Evolutionary conservation across 495 filamentous ascomycete species (phyloP).

Genomic region (Rostrohypoxylon terebratum): DNA sequence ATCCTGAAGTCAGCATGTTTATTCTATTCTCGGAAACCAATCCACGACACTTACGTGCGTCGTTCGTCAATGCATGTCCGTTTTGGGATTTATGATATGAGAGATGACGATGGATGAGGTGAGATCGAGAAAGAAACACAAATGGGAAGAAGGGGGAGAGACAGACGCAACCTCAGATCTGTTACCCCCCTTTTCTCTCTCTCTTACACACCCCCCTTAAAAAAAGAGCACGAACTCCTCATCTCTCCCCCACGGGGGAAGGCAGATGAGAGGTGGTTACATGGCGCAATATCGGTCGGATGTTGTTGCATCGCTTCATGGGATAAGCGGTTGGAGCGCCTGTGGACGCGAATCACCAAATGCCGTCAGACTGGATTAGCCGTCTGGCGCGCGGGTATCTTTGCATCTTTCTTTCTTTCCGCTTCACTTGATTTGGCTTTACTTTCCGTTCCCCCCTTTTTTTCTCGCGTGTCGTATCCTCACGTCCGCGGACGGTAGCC

Average conservation of each 20-base stretch:
- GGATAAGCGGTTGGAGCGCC: slow-evolving; percentile 40
- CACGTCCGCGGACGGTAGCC: slow-evolving; percentile 4
- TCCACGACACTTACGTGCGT: slow-evolving; percentile 25
- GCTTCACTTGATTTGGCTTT: neutral
- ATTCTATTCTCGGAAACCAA: slow-evolving; percentile 33
- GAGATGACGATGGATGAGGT: slow-evolving; percentile 9
- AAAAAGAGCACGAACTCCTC: neutral
- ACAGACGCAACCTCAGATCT: neutral
- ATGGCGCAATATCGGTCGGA: slow-evolving; percentile 17
- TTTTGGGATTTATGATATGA: slow-evolving; percentile 25
- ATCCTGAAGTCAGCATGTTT: slow-evolving; percentile 10
- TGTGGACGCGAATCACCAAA: slow-evolving; percentile 48
- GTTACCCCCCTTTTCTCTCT: neutral
- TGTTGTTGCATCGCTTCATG: slow-evolving; percentile 34
- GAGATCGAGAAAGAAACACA: neutral
- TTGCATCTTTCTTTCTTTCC: slow-evolving; percentile 3
- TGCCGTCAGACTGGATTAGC: slow-evolving; percentile 30
- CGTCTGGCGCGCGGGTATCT: slow-evolving; percentile 52
- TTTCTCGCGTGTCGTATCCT: slow-evolving; percentile 27
- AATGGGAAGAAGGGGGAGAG: neutral
- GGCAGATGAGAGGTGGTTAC: slow-evolving; percentile 7
- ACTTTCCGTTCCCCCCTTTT: slow-evolving; percentile 4
- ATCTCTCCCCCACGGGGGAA: slow-evolving; percentile 34
- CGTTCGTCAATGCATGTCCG: slow-evolving; percentile 34
- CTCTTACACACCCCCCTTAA: neutral